Percentiles rank a stretch among this genome's conserved stretches.
phyloP scores from a whole-genome alignment of 2,329 filamentous ascomycete genomes.

The Aureobasidium sp. region DNA sequence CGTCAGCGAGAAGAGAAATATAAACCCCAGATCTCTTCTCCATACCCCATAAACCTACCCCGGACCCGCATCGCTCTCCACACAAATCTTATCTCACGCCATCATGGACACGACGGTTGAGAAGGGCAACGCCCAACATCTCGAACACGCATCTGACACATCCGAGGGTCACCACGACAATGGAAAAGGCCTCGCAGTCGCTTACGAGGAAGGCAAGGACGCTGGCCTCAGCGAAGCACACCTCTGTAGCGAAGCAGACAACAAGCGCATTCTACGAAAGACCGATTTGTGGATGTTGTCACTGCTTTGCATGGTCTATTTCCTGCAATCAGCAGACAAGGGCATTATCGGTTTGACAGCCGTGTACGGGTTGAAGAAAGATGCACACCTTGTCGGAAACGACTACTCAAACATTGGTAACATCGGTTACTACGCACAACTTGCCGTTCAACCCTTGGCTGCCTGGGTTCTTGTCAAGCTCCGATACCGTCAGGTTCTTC shows the following conservation, averaged over 20 bases:
- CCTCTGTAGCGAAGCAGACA: constrained; percentile 17
- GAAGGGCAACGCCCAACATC: constrained; percentile 5
- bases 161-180: neutral
- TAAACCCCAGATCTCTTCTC: constrained; percentile 1
- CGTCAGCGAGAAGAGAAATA: neutral
- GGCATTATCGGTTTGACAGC: constrained; percentile 18
- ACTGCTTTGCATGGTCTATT: constrained; percentile 18
- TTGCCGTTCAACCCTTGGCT: constrained; percentile 16
- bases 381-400: constrained; percentile 18
- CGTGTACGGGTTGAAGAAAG: constrained; percentile 19
- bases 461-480: constrained; percentile 17
- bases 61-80: neutral
- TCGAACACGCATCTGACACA: constrained; percentile 9
- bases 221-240: constrained; percentile 7
- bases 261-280: constrained; percentile 17
- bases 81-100: neutral
- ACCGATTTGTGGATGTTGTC: constrained; percentile 18
- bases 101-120: constrained; percentile 10
- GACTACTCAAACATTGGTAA: constrained; percentile 19
- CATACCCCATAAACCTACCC: neutral
- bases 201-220: constrained; percentile 16
- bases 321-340: constrained; percentile 17
- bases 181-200: constrained; percentile 11
- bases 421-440: constrained; percentile 19
- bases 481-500: constrained; percentile 17